These are phyloP conservation scores for Chionographis japonica DNA, from an alignment of 106 monocot species.

Conservation along the genomic window DNA sequence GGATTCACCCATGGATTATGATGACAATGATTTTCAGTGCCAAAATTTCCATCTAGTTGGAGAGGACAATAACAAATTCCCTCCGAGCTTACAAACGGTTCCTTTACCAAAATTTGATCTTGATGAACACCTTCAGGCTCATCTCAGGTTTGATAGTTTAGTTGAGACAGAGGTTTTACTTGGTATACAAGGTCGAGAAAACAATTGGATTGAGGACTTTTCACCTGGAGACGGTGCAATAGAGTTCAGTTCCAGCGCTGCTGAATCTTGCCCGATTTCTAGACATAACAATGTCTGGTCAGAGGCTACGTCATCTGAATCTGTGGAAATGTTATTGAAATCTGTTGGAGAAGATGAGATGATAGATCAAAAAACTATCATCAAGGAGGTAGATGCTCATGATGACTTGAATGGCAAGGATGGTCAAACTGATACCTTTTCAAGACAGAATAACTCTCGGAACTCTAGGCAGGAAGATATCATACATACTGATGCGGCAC, in stretches of 20 bases:
- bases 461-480: conserved; percentile 13
- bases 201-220: conserved; percentile 43
- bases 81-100: conserved; percentile 27
- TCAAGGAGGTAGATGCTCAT: conserved; percentile 5
- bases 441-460: conserved; percentile 6
- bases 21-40: conserved; percentile 84
- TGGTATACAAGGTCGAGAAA: conserved; percentile 33
- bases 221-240: conserved; percentile 27
- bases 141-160: conserved; percentile 38
- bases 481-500: conserved; percentile 7
- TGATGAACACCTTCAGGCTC: conserved; percentile 38
- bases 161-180: conserved; percentile 37
- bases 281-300: conserved; percentile 48
- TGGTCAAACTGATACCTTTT: conserved; percentile 9
- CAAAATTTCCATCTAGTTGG: conserved; percentile 42
- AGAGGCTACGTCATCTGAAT: conserved; percentile 45
- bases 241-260: conserved; percentile 23
- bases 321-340: conserved; percentile 46
- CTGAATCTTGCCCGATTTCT: conserved; percentile 32
- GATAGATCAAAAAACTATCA: conserved; percentile 14
- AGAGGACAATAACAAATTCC: conserved; percentile 37
- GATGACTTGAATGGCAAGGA: conserved; percentile 9
- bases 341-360: conserved; percentile 38
- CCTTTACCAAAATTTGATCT: conserved; percentile 36
- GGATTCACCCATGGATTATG: conserved; percentile 90